Conservation (phyloP, 805 yeast species). For the Metschnikowia matae region DNA sequence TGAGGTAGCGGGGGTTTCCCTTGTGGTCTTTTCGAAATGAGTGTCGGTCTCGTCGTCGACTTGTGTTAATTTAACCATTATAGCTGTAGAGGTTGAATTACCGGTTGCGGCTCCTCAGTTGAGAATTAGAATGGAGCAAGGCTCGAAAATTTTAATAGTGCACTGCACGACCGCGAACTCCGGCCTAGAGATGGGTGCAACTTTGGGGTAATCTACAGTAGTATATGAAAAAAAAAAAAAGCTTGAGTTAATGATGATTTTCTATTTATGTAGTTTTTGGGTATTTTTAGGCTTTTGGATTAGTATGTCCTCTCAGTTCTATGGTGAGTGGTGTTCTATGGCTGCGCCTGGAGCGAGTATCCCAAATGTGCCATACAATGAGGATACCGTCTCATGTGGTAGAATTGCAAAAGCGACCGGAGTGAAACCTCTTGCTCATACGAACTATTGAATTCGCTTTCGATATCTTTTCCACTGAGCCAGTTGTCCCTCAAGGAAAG, state of each 20-base stretch:
- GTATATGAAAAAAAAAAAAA: neutral
- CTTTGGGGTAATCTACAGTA: neutral
- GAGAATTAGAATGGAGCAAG: slow-evolving; percentile 7
- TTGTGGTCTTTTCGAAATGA: slow-evolving; percentile 32
- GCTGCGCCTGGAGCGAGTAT: slow-evolving; percentile 24
- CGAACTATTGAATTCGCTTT: slow-evolving; percentile 69
- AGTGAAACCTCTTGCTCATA: slow-evolving; percentile 83
- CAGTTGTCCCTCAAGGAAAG: slow-evolving; percentile 77
- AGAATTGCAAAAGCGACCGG: slow-evolving; percentile 72
- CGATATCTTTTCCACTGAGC: slow-evolving; percentile 78
- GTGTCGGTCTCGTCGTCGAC: slow-evolving; percentile 54
- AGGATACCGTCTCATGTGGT: slow-evolving; percentile 59
- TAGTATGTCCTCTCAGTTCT: neutral
- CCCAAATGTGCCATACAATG: slow-evolving; percentile 53
- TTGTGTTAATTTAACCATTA: slow-evolving; percentile 74
- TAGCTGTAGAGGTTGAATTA: slow-evolving; percentile 8
- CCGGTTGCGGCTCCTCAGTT: neutral
- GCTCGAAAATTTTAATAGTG: slow-evolving; percentile 19
- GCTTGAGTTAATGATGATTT: no score
- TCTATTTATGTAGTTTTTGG: neutral
- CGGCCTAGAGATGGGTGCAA: neutral
- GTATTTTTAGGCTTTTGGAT: neutral
- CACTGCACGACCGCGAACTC: slow-evolving; percentile 17
- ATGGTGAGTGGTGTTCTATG: neutral
- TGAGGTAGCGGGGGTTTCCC: slow-evolving; percentile 27